Evolutionary conservation across 345 rosid genomes (phyloP), one percentile per base, ranked within the genome.

Genomic region (Murraya koenigii): DNA sequence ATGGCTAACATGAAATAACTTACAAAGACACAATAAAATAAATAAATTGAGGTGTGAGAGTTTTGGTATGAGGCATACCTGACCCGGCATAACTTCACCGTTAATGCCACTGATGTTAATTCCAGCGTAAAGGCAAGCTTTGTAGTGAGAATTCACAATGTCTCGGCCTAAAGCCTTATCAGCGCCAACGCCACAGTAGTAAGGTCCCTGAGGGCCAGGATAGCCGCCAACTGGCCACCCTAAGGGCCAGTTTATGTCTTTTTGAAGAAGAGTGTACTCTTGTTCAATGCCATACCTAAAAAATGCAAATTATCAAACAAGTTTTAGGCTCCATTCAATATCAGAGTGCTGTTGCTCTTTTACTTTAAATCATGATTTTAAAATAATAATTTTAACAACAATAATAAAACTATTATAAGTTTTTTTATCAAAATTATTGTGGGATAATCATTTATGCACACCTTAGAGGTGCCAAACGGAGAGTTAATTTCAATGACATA

Each of bases 171-270:
- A 88, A 25, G 97, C 89, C 84, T 92, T 94, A 77, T 92, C 95
- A 52, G 97, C 97, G 2, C 98, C 98, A 1, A 76, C 84, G 25
- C 94, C 95, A 58, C 98, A 91, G 80, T 91, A 93, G 85, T 91
- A 93, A 0, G 98, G 97, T 17, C 98, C 97, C 94, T 91, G 97
- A 3, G 97, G 94, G 3, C 97, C 94, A 0, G 95, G 97, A 80
- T 66, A 93, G 52, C 95, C 97, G 0, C 95, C 95, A 11, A 85
- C 81, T 0, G 95, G 97, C 95, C 95, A 93, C 2, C 97, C 97
- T 0, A 93, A 60, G 0, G 95, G 95, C 95, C 97, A 93, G 2
- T 81, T 78, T 0, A 76, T 67, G 1, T 89, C 90, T 84, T 91
- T 91, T 65, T 90, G 93, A 1, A 93, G 86, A 11, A 93, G 87